Evolutionary conservation across 495 filamentous ascomycete species (phyloP).

Genomic region (Rusavskia elegans): DNA sequence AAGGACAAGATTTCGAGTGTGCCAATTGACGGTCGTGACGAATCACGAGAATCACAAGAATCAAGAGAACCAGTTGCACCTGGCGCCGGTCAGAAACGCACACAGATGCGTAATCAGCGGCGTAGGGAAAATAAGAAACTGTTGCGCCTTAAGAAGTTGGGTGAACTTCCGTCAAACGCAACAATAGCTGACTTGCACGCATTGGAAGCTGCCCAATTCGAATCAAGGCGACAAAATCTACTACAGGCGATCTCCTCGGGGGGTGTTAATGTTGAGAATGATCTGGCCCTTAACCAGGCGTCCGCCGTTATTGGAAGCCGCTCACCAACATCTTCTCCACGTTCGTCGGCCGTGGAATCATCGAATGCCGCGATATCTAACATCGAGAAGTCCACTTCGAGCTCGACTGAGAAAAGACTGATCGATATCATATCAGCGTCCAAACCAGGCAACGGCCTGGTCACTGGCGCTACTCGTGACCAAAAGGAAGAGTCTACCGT

Average conservation of each 20-base stretch:
- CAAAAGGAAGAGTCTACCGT: not conserved
- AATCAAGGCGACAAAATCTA: constrained; percentile 33
- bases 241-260: constrained; percentile 34
- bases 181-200: constrained; percentile 27
- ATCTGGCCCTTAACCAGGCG: not conserved
- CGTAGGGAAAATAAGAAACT: constrained; percentile 31
- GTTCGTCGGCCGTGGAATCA: not conserved
- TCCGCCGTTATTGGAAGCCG: too few relatives aligned
- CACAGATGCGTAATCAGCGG: constrained; percentile 38
- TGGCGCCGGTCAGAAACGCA: constrained; percentile 27
- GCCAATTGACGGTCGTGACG: constrained; percentile 3
- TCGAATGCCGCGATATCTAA: not conserved
- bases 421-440: not conserved
- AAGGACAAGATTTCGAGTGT: not conserved
- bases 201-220: constrained; percentile 22
- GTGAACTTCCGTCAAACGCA: constrained; percentile 29
- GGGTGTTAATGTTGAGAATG: constrained; percentile 14
- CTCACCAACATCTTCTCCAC: too few relatives aligned
- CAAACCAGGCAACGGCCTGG: not conserved
- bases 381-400: not conserved
- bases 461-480: not conserved
- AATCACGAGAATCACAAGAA: constrained; percentile 9
- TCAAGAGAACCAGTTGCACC: constrained; percentile 5
- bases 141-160: constrained; percentile 31
- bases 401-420: not conserved